Conservation (phyloP, 208 protist genomes). For the Acanthamoeba healyi region DNA sequence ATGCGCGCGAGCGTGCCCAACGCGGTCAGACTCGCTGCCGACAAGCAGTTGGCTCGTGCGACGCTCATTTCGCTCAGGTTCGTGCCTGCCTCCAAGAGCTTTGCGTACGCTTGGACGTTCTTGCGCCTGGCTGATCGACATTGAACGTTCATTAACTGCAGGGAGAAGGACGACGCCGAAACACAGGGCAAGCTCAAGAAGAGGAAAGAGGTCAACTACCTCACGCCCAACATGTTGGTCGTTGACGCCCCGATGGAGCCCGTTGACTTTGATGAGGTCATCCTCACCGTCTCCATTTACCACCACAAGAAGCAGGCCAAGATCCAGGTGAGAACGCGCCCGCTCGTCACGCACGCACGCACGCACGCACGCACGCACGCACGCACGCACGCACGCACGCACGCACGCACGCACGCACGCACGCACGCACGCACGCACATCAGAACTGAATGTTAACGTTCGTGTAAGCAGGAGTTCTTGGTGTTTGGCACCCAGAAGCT, state of each 20-base stretch:
- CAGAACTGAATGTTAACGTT: too few species aligned
- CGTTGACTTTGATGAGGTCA: conserved; percentile 29
- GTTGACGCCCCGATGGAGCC: not conserved
- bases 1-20: not conserved
- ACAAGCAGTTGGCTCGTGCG: not conserved
- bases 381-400: too few species aligned
- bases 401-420: too few species aligned
- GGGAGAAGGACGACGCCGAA: conserved; percentile 12
- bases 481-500: conserved; percentile 84
- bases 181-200: not conserved
- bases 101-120: not conserved
- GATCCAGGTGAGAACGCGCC: not conserved
- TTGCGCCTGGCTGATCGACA: too few species aligned
- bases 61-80: not conserved
- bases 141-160: too few species aligned
- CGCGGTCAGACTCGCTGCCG: not conserved
- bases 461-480: conserved; percentile 23
- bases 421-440: too few species aligned
- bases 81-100: not conserved
- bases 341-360: not conserved
- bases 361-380: too few species aligned
- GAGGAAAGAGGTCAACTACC: conserved; percentile 57
- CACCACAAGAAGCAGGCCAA: conserved; percentile 53
- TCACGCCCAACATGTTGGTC: conserved; percentile 45
- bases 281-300: conserved; percentile 22